Evolutionary conservation across 352 stramenopile genomes (phyloP).

Genomic region (Globisporangium abappressorium): DNA sequence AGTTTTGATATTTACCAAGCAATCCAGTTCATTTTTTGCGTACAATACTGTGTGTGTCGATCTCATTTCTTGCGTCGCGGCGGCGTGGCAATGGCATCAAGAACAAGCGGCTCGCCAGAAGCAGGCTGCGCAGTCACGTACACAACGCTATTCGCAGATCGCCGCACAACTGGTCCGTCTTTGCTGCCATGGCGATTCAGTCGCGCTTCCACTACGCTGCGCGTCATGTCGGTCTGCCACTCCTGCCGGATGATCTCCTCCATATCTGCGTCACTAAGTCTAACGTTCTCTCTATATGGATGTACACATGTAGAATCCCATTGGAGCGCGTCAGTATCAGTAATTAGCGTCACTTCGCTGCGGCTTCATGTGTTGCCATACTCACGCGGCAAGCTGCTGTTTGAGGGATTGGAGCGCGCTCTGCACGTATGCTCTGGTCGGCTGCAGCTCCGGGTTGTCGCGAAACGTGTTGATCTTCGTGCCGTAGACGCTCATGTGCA

Average conservation of each 20-base stretch:
- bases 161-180: conserved; percentile 47
- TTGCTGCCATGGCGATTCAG: conserved; percentile 60
- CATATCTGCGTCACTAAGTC: conserved; percentile 44
- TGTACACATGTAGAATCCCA: not conserved
- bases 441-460: conserved; percentile 45
- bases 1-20: not conserved
- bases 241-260: conserved; percentile 48
- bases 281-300: conserved; percentile 19
- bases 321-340: not conserved
- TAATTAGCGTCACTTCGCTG: not conserved
- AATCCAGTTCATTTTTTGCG: not conserved
- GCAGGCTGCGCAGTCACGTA: conserved; percentile 33
- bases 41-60: not conserved
- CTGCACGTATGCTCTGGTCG: conserved; percentile 39
- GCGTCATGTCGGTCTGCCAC: conserved; percentile 62
- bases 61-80: conserved; percentile 17
- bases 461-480: conserved; percentile 66
- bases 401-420: conserved; percentile 42
- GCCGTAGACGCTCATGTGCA: conserved; percentile 61
- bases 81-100: conserved; percentile 35
- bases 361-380: not conserved
- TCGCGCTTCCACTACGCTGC: conserved; percentile 43
- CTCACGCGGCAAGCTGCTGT: conserved; percentile 36
- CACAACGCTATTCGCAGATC: conserved; percentile 51
- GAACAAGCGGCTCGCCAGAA: conserved; percentile 20